These are phyloP conservation scores for Sapria himalayana DNA, from an alignment of 345 rosid genomes.

Conservation along the genomic window DNA sequence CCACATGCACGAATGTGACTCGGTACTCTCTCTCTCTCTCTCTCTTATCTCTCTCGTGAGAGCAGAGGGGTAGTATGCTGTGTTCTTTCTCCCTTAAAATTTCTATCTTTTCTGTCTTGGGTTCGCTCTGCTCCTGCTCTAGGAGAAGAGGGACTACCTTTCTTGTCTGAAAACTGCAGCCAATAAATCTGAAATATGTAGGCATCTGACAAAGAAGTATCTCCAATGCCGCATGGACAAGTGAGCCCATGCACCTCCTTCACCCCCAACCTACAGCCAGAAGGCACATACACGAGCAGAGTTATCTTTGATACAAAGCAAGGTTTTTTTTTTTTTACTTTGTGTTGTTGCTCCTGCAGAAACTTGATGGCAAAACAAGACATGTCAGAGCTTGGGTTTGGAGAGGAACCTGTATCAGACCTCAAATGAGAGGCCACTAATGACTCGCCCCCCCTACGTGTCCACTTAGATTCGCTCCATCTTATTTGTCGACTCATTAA, in stretches of 20 bases:
- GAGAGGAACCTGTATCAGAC: constrained; percentile 18
- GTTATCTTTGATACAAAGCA: not conserved
- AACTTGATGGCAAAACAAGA: constrained; percentile 90
- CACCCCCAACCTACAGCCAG: too few relatives aligned
- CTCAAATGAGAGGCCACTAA: too few relatives aligned
- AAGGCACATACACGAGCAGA: too few relatives aligned
- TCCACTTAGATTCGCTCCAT: too few relatives aligned
- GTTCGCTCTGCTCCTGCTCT: constrained; percentile 6
- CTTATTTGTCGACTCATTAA: not conserved
- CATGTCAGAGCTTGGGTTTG: constrained; percentile 66
- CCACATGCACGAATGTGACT: constrained; percentile 67
- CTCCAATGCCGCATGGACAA: constrained; percentile 83
- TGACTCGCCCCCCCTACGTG: too few relatives aligned
- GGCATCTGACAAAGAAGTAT: constrained; percentile 53
- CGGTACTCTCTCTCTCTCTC: constrained; percentile 17
- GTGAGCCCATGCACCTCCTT: constrained; percentile 20
- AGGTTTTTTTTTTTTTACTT: not conserved
- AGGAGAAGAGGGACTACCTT: constrained; percentile 91
- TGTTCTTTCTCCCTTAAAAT: not conserved
- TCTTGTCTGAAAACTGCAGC: constrained; percentile 58
- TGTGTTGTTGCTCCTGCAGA: constrained; percentile 17
- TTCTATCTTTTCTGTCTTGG: not conserved
- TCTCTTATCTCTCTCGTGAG: not conserved
- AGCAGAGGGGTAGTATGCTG: not conserved
- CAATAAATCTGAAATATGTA: constrained; percentile 64